Percentiles rank a stretch among this genome's conserved stretches.
Conservation (phyloP, 176 grass and related monocot species). For the Eragrostis curvula region DNA sequence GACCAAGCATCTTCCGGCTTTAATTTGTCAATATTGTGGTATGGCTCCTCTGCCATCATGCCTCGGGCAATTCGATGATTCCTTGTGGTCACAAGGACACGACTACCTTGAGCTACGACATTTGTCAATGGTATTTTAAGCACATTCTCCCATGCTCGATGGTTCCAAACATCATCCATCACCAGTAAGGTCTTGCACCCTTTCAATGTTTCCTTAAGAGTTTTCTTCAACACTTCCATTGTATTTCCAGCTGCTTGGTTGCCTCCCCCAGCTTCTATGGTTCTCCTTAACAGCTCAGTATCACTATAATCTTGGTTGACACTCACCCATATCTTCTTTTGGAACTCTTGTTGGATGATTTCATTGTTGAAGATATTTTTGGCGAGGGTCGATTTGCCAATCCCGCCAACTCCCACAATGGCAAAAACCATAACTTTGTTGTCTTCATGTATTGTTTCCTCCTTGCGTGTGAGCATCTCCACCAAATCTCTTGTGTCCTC, state of each 20-base stretch:
- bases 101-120: neutral
- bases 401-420: constrained; percentile 37
- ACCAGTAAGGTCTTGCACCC: neutral
- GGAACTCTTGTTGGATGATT: neutral
- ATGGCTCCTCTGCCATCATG: neutral
- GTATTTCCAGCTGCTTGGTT: no score
- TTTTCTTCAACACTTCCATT: neutral
- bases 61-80: neutral
- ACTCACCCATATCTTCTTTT: constrained; percentile 28
- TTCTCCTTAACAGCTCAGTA: neutral
- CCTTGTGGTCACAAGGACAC: constrained; percentile 7
- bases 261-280: neutral
- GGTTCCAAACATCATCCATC: constrained; percentile 29
- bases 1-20: neutral
- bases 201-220: neutral
- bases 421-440: neutral
- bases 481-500: constrained; percentile 28
- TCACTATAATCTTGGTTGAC: constrained; percentile 4
- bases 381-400: constrained; percentile 56
- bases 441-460: neutral
- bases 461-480: neutral
- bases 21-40: neutral
- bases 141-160: neutral
- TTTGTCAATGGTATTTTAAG: neutral
- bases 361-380: constrained; percentile 33